phyloP scores from a whole-genome alignment of 2,329 filamentous ascomycete species.

The Pestalotiopsis sp. region DNA sequence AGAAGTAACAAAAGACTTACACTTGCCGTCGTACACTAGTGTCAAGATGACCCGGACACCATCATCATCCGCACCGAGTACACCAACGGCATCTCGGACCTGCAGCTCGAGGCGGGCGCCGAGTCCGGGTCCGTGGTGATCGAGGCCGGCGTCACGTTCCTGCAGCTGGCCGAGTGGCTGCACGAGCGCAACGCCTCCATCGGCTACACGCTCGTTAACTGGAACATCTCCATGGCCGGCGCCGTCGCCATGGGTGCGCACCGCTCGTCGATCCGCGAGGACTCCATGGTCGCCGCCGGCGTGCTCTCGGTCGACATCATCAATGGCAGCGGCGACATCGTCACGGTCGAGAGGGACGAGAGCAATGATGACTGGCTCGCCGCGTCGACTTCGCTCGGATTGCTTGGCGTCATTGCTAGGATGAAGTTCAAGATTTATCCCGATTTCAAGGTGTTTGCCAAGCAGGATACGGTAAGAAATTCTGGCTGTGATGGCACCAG shows the following conservation, averaged over 20 bases:
- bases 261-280: constrained; percentile 45
- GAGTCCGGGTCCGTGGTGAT: constrained; percentile 45
- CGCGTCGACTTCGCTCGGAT: constrained; percentile 49
- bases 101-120: constrained; percentile 37
- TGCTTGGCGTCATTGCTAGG: constrained; percentile 47
- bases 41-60: constrained; percentile 45
- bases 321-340: constrained; percentile 44
- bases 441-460: constrained; percentile 51
- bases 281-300: constrained; percentile 50
- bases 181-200: constrained; percentile 45
- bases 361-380: constrained; percentile 49
- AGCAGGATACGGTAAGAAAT: constrained; percentile 39
- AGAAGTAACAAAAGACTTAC: not conserved
- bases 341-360: constrained; percentile 41
- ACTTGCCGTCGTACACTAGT: constrained; percentile 21
- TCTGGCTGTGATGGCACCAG: too few relatives aligned
- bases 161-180: constrained; percentile 50
- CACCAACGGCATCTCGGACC: constrained; percentile 44
- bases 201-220: constrained; percentile 52
- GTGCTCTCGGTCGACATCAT: constrained; percentile 49
- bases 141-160: constrained; percentile 52
- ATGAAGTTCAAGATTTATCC: constrained; percentile 51
- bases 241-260: constrained; percentile 54
- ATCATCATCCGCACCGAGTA: constrained; percentile 47
- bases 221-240: constrained; percentile 53